phyloP scores from a whole-genome alignment of 2,329 filamentous ascomycete genomes.

The Colletotrichum sp. region DNA sequence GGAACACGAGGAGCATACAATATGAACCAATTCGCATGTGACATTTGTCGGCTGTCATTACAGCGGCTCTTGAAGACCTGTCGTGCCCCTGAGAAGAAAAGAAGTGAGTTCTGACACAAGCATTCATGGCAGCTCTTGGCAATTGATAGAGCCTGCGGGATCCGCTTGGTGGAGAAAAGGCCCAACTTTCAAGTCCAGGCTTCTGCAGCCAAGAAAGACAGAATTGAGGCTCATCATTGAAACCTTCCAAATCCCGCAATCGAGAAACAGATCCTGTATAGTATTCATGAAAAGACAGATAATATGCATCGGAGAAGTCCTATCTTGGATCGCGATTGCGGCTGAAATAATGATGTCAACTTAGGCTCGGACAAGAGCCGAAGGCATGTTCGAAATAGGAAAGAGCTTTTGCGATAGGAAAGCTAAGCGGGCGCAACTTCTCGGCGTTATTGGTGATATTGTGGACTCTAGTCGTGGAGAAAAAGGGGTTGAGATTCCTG shows the following conservation, averaged over 20 bases:
- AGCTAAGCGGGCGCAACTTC: background rate
- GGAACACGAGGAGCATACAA: background rate
- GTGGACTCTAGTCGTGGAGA: background rate
- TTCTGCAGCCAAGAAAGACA: background rate
- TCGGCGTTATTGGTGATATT: background rate
- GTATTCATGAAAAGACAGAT: background rate
- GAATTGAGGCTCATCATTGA: background rate
- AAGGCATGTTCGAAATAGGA: background rate
- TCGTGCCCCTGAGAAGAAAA: background rate
- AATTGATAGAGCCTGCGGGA: background rate
- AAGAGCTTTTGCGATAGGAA: background rate
- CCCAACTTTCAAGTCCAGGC: background rate
- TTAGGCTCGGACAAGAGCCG: background rate
- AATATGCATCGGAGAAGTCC: background rate
- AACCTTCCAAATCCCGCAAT: background rate
- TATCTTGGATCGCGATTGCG: background rate
- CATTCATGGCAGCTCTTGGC: background rate
- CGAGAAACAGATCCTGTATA: background rate
- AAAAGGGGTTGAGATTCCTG: background rate
- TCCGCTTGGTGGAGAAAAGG: background rate
- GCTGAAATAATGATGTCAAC: background rate
- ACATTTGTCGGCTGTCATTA: background rate
- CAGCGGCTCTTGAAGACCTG: background rate
- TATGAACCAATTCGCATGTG: background rate
- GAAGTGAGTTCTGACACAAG: background rate